phyloP scores from a whole-genome alignment of 306 rosid genomes.

The Myrica gale region DNA sequence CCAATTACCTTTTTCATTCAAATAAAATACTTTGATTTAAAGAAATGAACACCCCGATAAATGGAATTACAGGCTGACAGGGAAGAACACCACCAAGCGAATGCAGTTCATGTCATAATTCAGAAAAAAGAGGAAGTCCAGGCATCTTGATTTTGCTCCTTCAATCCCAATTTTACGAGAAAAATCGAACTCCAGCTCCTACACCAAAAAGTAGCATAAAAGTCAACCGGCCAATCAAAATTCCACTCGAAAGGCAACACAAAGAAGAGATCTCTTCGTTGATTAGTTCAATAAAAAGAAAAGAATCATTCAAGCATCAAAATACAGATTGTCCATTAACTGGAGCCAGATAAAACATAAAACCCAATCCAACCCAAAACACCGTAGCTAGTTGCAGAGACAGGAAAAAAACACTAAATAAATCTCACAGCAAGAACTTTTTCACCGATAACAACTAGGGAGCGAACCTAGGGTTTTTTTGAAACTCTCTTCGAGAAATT shows the following conservation, averaged over 20 bases:
- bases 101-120: conserved; percentile 67
- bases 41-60: conserved; percentile 36
- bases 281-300: conserved; percentile 3
- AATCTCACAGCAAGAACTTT: neutral
- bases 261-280: conserved; percentile 6
- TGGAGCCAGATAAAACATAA: neutral
- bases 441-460: neutral
- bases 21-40: neutral
- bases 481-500: neutral
- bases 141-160: conserved; percentile 66
- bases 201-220: conserved; percentile 30
- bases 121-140: conserved; percentile 72
- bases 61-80: conserved; percentile 74
- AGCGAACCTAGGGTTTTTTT: no score
- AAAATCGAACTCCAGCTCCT: conserved; percentile 26
- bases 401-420: neutral
- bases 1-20: neutral
- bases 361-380: neutral
- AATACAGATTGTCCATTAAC: no score
- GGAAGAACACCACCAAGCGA: conserved; percentile 90
- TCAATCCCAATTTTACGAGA: conserved; percentile 36
- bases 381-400: conserved; percentile 19
- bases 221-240: conserved; percentile 3
- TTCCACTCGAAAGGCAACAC: conserved; percentile 6
- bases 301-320: neutral